Base-by-base conservation (phyloP, 176 grass and related monocot genomes). In the Areca catechu region DNA sequence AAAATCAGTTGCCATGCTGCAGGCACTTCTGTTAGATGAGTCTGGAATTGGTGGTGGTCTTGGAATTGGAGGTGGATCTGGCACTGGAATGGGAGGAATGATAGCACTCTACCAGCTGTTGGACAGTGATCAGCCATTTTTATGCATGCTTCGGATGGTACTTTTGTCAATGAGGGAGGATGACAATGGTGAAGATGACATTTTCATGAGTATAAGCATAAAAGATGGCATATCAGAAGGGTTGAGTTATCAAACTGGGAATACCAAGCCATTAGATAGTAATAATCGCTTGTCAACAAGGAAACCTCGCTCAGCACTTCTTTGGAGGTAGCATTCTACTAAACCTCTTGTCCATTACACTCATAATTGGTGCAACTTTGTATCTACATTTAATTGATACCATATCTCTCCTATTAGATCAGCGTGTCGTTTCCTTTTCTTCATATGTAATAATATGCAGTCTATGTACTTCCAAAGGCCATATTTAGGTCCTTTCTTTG, bases 81-180 rank as follows among this genome's bases (percentile, higher is more conserved):
- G 87, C 73, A 85, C 92, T 70, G 92, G 92, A 71, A 96, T 88
- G 86, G 92, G 86, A 48, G 80, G 90, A 74, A 92, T 97, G 93
- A 56, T 80, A 56, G 75, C 87, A 74, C 83, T 97, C 24, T 92
- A 92, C 77, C 93, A 92, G 73, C 76, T 92, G 57, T 73, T 97
- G 77, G 93, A 97, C 70, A 97, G 93, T 10, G 93, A 97, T 52
- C 93, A 97, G 56, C 93, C 93, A 72, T 97, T 97, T 84, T 77
- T 97, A 69, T 97, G 93, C 62, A 97, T 97, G 93, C 83, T 97
- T 17, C 74, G 93, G 64, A 83, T 88, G 87, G 82, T 81, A 65
- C 93, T 97, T 85, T 81, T 82, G 82, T 90, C 87, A 12, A 85
- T 97, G 93, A 88, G 93, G 77, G 93, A 97, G 63, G 87, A 97